Conservation (phyloP, 1,284 basidiomycete species). For the Ganoderma resinaceum region DNA sequence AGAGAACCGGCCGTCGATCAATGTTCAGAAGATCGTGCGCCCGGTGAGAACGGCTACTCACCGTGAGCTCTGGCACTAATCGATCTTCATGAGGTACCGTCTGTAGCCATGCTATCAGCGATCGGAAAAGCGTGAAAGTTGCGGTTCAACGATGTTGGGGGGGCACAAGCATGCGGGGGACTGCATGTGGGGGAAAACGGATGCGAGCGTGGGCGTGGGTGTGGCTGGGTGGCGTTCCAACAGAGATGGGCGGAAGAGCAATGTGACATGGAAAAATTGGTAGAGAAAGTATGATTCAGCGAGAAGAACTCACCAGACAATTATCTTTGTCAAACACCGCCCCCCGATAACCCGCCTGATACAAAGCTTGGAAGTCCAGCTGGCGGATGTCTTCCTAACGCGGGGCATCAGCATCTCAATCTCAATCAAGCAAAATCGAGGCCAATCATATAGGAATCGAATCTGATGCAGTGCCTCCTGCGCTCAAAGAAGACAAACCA, state of each 20-base stretch:
- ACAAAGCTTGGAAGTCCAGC: constrained; percentile 84
- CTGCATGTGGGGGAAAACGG: background rate
- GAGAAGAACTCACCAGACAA: constrained; percentile 72
- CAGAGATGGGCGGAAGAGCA: background rate
- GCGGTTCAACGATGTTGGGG: background rate
- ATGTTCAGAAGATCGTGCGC: background rate
- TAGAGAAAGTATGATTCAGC: background rate
- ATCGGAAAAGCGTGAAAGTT: background rate
- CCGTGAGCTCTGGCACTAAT: constrained; percentile 77
- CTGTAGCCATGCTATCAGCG: constrained; percentile 45
- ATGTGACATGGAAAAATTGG: background rate
- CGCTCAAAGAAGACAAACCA: background rate
- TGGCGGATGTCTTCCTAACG: constrained; percentile 82
- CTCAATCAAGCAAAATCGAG: background rate
- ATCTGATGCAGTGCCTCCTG: background rate
- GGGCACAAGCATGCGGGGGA: background rate
- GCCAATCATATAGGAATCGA: background rate
- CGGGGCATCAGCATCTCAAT: constrained; percentile 10
- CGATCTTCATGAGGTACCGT: constrained; percentile 79
- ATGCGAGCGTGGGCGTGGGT: background rate
- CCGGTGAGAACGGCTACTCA: constrained; percentile 38
- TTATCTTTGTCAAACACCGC: constrained; percentile 98
- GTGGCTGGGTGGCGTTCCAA: background rate
- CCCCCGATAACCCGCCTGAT: constrained; percentile 81
- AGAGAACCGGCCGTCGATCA: background rate